These are phyloP conservation scores for Calonectria crousiana DNA, from an alignment of 2,329 filamentous ascomycete genomes.

Conservation along the genomic window DNA sequence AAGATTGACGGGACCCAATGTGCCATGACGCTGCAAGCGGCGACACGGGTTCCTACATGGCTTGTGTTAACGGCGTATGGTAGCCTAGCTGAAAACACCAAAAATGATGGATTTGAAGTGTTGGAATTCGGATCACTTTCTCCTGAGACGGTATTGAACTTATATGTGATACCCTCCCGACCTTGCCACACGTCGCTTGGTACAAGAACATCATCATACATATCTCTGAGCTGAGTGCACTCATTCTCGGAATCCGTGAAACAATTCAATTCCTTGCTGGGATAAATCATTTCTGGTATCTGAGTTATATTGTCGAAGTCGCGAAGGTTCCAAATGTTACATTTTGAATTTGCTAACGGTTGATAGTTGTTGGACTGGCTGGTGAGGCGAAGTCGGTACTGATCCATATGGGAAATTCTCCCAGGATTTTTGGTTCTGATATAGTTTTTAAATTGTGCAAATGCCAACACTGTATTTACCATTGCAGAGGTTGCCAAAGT, in stretches of 20 bases:
- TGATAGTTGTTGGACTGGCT: neutral
- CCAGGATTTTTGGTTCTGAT: neutral
- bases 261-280: neutral
- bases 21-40: conserved; percentile 12
- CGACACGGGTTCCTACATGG: neutral
- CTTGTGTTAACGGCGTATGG: neutral
- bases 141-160: neutral
- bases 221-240: neutral
- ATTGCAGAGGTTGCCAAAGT: neutral
- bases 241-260: neutral
- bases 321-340: conserved; percentile 10
- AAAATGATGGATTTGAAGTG: neutral
- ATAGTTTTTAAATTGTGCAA: conserved; percentile 5
- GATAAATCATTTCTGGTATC: neutral
- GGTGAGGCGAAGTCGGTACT: neutral
- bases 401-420: neutral
- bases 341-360: conserved; percentile 7
- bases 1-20: conserved; percentile 16
- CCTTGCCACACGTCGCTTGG: neutral
- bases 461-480: neutral
- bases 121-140: neutral
- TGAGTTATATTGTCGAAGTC: neutral
- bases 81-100: neutral
- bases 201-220: neutral
- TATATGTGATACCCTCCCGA: neutral